Percentiles rank a stretch among this genome's conserved stretches.
phyloP scores from a whole-genome alignment of 2,329 filamentous ascomycete species.

The Geosmithia putterillii region DNA sequence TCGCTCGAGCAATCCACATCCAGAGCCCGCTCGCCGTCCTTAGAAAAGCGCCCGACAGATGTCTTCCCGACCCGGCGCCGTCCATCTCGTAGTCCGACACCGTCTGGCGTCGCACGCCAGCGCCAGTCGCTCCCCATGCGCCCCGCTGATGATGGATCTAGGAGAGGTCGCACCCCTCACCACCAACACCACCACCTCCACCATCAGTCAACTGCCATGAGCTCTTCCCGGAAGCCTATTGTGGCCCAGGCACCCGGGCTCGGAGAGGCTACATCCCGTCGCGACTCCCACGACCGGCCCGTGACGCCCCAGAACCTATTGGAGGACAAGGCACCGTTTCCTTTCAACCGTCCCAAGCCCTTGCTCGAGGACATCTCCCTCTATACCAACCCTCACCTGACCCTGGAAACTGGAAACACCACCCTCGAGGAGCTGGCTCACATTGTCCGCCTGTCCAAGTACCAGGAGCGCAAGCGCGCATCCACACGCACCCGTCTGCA shows the following conservation, averaged over 20 bases:
- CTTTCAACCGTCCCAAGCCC: conserved; percentile 32
- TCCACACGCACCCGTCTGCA: conserved; percentile 64
- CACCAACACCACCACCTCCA: conserved; percentile 22
- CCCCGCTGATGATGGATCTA: conserved; percentile 29
- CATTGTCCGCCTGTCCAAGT: conserved; percentile 63
- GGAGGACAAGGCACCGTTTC: conserved; percentile 25
- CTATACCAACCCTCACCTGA: conserved; percentile 50
- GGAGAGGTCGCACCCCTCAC: conserved; percentile 22
- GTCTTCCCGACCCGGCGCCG: conserved; percentile 35
- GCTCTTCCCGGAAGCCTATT: conserved; percentile 28
- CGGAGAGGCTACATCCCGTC: conserved; percentile 14
- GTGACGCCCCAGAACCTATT: conserved; percentile 16
- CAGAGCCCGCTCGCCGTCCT: conserved; percentile 41
- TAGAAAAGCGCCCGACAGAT: conserved; percentile 34
- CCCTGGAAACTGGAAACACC: conserved; percentile 51
- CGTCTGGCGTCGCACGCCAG: conserved; percentile 29
- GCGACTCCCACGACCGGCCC: conserved; percentile 11
- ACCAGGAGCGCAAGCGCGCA: conserved; percentile 69
- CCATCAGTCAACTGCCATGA: conserved; percentile 19
- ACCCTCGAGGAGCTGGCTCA: conserved; percentile 69
- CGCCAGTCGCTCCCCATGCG: conserved; percentile 21
- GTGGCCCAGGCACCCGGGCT: conserved; percentile 30
- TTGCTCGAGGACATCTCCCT: conserved; percentile 54
- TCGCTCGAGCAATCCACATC: conserved; percentile 21
- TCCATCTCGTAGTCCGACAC: conserved; percentile 40